Evolutionary conservation across 768 basidiomycete species (phyloP).

Genomic region (Tulasnella sp.): DNA sequence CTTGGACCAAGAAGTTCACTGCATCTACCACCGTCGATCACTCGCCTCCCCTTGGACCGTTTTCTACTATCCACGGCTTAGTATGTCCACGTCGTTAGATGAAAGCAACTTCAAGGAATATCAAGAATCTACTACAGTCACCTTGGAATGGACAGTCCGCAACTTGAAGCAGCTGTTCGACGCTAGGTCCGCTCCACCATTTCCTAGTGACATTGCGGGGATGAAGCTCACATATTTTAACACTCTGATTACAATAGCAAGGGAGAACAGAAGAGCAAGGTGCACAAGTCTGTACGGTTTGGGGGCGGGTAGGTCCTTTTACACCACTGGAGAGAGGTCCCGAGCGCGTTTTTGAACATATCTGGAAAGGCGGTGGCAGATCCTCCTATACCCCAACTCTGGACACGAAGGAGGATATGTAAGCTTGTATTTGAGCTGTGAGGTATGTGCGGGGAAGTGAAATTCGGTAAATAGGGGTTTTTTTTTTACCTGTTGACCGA

Average conservation of each 20-base stretch:
- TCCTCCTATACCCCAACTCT: slow-evolving; percentile 81
- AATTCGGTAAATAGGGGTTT: slow-evolving; percentile 17
- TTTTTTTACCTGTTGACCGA: slow-evolving; percentile 2
- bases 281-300: slow-evolving; percentile 43
- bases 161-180: no score
- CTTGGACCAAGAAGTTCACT: not conserved
- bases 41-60: not conserved
- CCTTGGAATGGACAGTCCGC: no score
- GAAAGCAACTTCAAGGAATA: slow-evolving; percentile 36
- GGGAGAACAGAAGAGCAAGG: slow-evolving; percentile 55
- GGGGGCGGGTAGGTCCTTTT: slow-evolving; percentile 57
- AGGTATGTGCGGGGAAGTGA: slow-evolving; percentile 48
- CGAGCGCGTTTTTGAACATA: slow-evolving; percentile 28
- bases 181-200: no score
- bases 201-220: no score
- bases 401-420: slow-evolving; percentile 60
- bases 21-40: not conserved
- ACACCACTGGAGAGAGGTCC: not conserved
- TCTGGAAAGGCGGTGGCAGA: slow-evolving; percentile 45
- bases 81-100: not conserved
- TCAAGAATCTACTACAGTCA: slow-evolving; percentile 44
- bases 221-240: no score
- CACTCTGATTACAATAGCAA: no score
- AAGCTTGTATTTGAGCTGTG: slow-evolving; percentile 76
- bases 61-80: not conserved